Evolutionary conservation across 2,329 filamentous ascomycete species (phyloP).

Genomic region (Ophiostoma perfectum): DNA sequence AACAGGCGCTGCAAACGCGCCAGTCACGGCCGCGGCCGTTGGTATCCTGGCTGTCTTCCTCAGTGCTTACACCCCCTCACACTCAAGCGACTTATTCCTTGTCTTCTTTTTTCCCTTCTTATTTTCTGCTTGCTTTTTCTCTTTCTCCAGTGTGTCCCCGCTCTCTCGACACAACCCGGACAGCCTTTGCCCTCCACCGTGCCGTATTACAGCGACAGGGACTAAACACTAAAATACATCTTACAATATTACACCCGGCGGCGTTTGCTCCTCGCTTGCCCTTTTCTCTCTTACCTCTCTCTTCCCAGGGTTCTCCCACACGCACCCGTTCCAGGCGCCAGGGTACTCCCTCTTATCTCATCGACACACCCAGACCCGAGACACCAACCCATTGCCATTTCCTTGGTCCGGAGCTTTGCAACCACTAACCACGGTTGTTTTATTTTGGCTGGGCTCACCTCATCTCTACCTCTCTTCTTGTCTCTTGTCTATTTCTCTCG

Average conservation of each 20-base stretch:
- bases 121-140: conserved; percentile 1
- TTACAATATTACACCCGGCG: background rate
- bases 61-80: background rate
- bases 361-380: conserved; percentile 5
- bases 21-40: background rate
- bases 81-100: background rate
- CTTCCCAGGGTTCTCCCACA: background rate
- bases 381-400: background rate
- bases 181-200: background rate
- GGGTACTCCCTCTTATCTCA: conserved; percentile 13
- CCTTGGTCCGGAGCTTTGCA: background rate
- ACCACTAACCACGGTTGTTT: background rate
- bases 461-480: background rate
- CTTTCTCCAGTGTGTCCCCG: conserved; percentile 13
- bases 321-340: background rate
- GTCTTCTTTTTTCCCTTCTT: background rate
- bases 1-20: background rate
- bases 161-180: conserved; percentile 1
- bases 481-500: no score
- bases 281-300: background rate
- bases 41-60: background rate
- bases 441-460: background rate
- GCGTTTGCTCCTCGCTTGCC: background rate
- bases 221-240: background rate
- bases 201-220: background rate